phyloP scores from a whole-genome alignment of 495 filamentous ascomycete genomes.

The Hypomontagnella submonticulosa region DNA sequence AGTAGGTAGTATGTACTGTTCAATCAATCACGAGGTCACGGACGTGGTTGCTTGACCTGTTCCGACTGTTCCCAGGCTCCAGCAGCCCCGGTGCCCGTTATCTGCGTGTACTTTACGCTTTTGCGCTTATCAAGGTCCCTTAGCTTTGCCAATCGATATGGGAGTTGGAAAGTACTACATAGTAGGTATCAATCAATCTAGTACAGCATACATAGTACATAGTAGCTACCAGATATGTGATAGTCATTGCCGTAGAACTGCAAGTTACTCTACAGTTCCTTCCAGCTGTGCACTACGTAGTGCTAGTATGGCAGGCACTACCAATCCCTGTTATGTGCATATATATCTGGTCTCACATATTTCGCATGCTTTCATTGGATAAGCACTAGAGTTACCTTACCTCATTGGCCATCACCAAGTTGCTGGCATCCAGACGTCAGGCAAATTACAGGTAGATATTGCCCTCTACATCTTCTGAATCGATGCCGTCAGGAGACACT shows the following conservation, averaged over 20 bases:
- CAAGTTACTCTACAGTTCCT: constrained; percentile 17
- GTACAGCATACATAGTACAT: constrained; percentile 3
- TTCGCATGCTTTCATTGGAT: too few species aligned
- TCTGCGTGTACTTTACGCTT: constrained; percentile 4
- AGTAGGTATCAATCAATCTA: constrained; percentile 24
- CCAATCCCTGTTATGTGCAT: too few species aligned
- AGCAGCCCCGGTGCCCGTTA: too few species aligned
- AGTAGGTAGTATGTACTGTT: constrained; percentile 15
- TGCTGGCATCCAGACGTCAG: too few species aligned
- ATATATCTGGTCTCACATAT: background rate
- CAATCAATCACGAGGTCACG: constrained; percentile 42
- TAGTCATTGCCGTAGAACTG: constrained; percentile 1
- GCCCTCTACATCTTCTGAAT: too few species aligned
- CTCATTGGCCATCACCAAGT: too few species aligned
- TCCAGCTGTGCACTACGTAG: background rate
- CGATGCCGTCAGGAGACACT: too few species aligned
- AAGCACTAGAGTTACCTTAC: too few species aligned
- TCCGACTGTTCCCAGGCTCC: constrained; percentile 11
- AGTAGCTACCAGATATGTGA: constrained; percentile 20
- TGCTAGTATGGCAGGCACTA: too few species aligned
- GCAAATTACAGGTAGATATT: too few species aligned
- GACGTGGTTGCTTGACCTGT: constrained; percentile 33
- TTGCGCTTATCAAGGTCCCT: background rate
- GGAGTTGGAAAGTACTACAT: background rate
- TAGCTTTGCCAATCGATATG: constrained; percentile 24